These are phyloP conservation scores for Chenopodium album DNA, from an alignment of 148 eudicot genomes.

Conservation along the genomic window DNA sequence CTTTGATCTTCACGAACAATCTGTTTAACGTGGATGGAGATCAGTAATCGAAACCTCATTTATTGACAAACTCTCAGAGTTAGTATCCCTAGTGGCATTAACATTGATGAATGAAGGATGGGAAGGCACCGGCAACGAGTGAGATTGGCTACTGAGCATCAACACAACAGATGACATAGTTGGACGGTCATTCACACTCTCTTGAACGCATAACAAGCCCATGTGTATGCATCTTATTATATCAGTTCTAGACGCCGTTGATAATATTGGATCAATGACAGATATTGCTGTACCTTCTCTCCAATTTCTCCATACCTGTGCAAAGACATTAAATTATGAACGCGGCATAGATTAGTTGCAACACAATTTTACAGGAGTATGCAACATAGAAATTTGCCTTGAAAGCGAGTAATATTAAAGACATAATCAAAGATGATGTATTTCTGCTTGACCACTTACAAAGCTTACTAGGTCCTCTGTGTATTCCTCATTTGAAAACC, in stretches of 20 bases:
- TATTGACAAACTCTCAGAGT: too few species aligned
- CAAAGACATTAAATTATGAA: neutral
- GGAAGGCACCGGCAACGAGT: conserved; percentile 28
- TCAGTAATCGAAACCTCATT: too few species aligned
- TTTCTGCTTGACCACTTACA: conserved; percentile 3
- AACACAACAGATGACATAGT: conserved; percentile 35
- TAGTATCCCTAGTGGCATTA: too few species aligned
- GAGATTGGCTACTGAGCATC: conserved; percentile 39
- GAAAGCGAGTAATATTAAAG: neutral
- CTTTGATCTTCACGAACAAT: too few species aligned
- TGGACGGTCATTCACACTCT: conserved; percentile 27
- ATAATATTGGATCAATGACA: conserved; percentile 28
- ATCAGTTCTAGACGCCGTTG: conserved; percentile 16
- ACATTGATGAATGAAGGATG: conserved; percentile 29
- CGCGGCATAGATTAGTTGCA: neutral
- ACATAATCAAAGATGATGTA: neutral
- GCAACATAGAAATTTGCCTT: too few species aligned
- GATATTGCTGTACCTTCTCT: conserved; percentile 23
- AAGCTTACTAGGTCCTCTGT: conserved; percentile 8
- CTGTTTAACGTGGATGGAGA: too few species aligned
- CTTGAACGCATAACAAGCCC: conserved; percentile 40
- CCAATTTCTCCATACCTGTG: conserved; percentile 46
- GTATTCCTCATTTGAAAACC: neutral
- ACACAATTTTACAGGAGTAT: too few species aligned
- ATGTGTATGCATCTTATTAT: conserved; percentile 36